Conservation (phyloP, 2,329 filamentous ascomycete genomes). For the Mycosphaerella arachidis region DNA sequence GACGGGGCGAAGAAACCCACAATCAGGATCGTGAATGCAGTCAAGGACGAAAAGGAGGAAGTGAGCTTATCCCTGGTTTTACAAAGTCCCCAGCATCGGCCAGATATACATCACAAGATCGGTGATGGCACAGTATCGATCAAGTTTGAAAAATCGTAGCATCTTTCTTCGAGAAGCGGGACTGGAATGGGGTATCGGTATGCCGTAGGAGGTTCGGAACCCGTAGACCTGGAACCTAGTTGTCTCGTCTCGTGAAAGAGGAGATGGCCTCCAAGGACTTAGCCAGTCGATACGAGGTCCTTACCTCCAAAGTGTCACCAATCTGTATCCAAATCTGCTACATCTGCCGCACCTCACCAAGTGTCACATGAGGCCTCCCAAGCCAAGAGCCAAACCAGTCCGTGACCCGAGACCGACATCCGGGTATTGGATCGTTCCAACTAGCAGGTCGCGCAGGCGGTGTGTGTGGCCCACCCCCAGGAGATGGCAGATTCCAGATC, state of each 20-base stretch:
- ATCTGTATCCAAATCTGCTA: background rate
- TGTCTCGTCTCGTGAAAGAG: background rate
- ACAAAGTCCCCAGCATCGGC: slow-evolving; percentile 9
- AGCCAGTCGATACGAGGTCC: background rate
- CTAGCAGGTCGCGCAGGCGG: slow-evolving; percentile 3
- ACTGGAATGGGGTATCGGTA: background rate
- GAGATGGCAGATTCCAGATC: background rate
- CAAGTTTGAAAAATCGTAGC: slow-evolving; percentile 13
- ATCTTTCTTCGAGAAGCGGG: background rate
- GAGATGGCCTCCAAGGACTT: background rate
- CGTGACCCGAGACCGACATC: slow-evolving; percentile 1
- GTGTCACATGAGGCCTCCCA: slow-evolving; percentile 8
- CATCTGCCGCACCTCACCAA: slow-evolving; percentile 1
- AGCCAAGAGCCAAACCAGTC: background rate
- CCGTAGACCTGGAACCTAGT: background rate
- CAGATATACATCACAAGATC: slow-evolving; percentile 16
- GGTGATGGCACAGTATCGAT: slow-evolving; percentile 15
- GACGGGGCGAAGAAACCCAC: slow-evolving; percentile 11
- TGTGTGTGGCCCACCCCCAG: background rate
- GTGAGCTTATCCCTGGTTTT: slow-evolving; percentile 15
- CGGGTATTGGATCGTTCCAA: slow-evolving; percentile 2
- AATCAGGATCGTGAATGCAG: slow-evolving; percentile 13
- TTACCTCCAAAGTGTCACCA: slow-evolving; percentile 7
- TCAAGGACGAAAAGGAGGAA: slow-evolving; percentile 4
- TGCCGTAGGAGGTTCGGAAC: background rate